Evolutionary conservation across 2,329 filamentous ascomycete species (phyloP).

Genomic region (Ophiostoma tasmaniense): DNA sequence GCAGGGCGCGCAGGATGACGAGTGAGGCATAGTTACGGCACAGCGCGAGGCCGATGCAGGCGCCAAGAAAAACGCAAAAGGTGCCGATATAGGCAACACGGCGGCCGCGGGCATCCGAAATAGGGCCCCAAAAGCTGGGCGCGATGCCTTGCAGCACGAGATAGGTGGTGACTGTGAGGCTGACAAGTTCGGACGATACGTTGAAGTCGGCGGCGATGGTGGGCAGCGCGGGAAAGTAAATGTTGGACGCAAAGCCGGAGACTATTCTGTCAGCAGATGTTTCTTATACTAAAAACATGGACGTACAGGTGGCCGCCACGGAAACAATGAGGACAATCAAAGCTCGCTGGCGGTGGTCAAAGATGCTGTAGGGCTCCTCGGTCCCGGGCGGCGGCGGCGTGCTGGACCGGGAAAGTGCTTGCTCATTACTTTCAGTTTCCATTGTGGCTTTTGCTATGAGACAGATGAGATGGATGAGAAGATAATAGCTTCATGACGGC

Average conservation of each 20-base stretch:
- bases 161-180: constrained; percentile 48
- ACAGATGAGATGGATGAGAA: background rate
- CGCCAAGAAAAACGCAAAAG: constrained; percentile 49
- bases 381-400: background rate
- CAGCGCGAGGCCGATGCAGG: constrained; percentile 52
- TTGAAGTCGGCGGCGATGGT: constrained; percentile 31
- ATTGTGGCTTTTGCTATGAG: background rate
- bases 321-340: constrained; percentile 41
- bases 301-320: constrained; percentile 42
- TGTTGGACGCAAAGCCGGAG: constrained; percentile 51
- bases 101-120: constrained; percentile 51
- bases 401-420: background rate
- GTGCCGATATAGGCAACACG: constrained; percentile 52
- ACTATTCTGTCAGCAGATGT: constrained; percentile 24
- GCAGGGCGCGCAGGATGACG: constrained; percentile 51
- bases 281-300: background rate
- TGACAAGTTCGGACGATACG: constrained; percentile 35
- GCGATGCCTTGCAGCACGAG: constrained; percentile 56
- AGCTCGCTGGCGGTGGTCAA: constrained; percentile 40
- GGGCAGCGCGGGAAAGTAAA: constrained; percentile 41
- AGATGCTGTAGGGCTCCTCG: constrained; percentile 40
- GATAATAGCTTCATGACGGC: background rate
- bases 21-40: constrained; percentile 49
- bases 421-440: background rate
- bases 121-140: constrained; percentile 51